Evolutionary conservation across 257 asterid species (phyloP).

Genomic region (Solanum etuberosum): DNA sequence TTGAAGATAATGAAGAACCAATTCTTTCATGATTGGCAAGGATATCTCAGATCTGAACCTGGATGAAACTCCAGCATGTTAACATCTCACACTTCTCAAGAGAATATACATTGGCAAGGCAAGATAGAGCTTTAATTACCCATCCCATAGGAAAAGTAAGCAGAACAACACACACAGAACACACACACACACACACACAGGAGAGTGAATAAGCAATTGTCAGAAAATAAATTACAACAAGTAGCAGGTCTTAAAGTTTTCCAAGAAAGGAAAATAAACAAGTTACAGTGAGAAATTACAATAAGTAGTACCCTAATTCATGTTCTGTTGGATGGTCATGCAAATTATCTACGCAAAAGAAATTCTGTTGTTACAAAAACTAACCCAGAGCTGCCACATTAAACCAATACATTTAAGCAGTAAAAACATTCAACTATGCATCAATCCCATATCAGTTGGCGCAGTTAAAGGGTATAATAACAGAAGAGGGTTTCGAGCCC

Average conservation of each 20-base stretch:
- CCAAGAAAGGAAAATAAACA: background rate
- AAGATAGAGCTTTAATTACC: background rate
- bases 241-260: background rate
- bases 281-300: background rate
- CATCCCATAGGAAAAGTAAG: background rate
- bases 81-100: background rate
- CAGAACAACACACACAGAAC: background rate
- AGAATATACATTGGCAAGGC: background rate
- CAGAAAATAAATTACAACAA: background rate
- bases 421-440: background rate
- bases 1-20: slow-evolving; percentile 91
- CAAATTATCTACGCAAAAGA: background rate
- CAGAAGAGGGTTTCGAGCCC: background rate
- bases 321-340: background rate
- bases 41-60: slow-evolving; percentile 89
- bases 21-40: slow-evolving; percentile 78
- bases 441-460: background rate
- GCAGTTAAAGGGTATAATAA: background rate
- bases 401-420: background rate
- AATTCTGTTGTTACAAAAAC: background rate
- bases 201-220: background rate
- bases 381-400: background rate
- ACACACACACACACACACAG: background rate
- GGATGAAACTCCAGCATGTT: slow-evolving; percentile 19
- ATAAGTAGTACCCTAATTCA: background rate